Evolutionary conservation across 2,329 filamentous ascomycete genomes (phyloP), one percentile per base, ranked within the genome.

Genomic region (Verticillium nonalfalfae): DNA sequence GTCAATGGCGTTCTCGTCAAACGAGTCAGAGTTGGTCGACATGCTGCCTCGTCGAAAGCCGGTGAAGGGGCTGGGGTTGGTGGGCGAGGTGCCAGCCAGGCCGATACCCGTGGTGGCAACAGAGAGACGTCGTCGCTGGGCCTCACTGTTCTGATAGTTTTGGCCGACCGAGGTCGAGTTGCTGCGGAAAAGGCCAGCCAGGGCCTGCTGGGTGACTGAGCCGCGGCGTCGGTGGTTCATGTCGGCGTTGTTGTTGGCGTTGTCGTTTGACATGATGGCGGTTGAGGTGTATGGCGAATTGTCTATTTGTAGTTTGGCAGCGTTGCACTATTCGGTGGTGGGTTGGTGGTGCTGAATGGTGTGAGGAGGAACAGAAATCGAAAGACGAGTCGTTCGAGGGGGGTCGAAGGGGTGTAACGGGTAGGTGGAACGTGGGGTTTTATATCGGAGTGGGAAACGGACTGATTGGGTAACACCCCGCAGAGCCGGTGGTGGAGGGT

Each of bases 51-150:
- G 85, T 62, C 88, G 83, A 63, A 84, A 72, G 69, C 80, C 65
- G 70, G 79, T 67, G 67, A 74, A 82, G 79, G 69, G 85, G n/a
- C 89, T 88, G 5, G 89, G 88, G 79, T 69, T 85, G n/a, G 89
- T 88, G 4, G 89, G 88, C 4, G 89, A 88, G 26, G 82, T 83
- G 65, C 89, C 89, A 4, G 88, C 89, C n/a, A 92, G 79, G 39
- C 90, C 90, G 26, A 92, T 79, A 38, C 90, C 90, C 35, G 92
- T 76, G 4, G 89, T 91, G 56, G 86, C 88, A 70, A 93, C 85
- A 55, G 90, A 93, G 66, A 93, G 83, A 56, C 90, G 86, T 63
- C 90, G 87, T 62, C 86, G 85, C 64, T 84, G 83, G 65, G 81
- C 78, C 60, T 87, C 81, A 38, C 74, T 58, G 35, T 61, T 66